Evolutionary conservation across 1,284 basidiomycete species (phyloP), one percentile per base, ranked within the genome.

Genomic region (Puccinia polysora): DNA sequence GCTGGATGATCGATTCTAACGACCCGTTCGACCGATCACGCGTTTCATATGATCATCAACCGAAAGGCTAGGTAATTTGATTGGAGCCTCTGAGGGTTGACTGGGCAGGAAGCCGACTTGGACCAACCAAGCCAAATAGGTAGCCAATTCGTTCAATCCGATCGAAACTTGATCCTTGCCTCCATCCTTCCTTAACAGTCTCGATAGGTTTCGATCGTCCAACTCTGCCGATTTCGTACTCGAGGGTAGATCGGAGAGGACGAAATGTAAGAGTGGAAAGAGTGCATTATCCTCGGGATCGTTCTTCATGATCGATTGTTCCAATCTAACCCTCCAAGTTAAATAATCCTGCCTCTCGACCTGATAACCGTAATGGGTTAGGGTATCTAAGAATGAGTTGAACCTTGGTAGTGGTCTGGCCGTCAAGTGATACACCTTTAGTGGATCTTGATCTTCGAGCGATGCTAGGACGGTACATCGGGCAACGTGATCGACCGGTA

Each of bases 401-500:
- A 91, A 97, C 6, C 93, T 89, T 14, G 91, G 89, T 7, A 87
- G 84, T 0, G 96, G 96, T 30, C 85, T 85, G 0, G 93, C 91
- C 14, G 90, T 89, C 58, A 98, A 86, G 78, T 98, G 95, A 65
- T 91, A 83, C 12, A 97, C 93, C 45, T 85, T 83, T 74, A 89
- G 84, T 0, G 82, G 77, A 15, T 77, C 74, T 50, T 49, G 68
- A 38, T 75, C 52, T 65, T 68, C 73, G 43, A 83, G 77, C 0
- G 88, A 86, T 0, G 92, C 89, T 20, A 90, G 83, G 0, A 89
- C 82, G 3, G 87, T 87, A 77, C 90, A 88, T 2, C 87, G 84
- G 1, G 96, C 94, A 74, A 99, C 95, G 79, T 96, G 91, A 81
- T 98, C 90, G 32, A 98, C 96, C 0, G 96, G 96, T 20, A 94